phyloP scores from a whole-genome alignment of 2,329 filamentous ascomycete species.

The Hypoxylon rubiginosum region DNA sequence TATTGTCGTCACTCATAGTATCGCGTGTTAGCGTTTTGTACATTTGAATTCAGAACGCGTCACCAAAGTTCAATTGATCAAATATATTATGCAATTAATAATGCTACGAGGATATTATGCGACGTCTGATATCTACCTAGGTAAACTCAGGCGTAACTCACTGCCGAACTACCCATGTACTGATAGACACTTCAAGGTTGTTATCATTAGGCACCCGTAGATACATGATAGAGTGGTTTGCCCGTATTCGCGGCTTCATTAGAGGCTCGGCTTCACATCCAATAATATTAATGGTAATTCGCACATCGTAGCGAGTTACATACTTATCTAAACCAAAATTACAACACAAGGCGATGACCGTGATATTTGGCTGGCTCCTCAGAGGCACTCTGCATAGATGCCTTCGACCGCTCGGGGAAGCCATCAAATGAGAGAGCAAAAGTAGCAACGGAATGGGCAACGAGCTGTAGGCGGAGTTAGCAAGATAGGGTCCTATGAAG shows the following conservation, averaged over 20 bases:
- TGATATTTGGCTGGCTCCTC: conserved; percentile 62
- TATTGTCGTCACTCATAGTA: too few relatives aligned
- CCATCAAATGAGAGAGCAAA: conserved; percentile 75
- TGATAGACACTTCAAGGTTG: too few relatives aligned
- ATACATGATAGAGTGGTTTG: too few relatives aligned
- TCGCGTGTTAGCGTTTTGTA: too few relatives aligned
- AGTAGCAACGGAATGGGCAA: conserved; percentile 80
- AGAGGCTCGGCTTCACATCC: not conserved
- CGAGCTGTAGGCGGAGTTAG: conserved; percentile 60
- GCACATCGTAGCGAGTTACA: not conserved
- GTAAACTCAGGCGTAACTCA: too few relatives aligned
- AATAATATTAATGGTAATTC: not conserved
- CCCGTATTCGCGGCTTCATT: not conserved
- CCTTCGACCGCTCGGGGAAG: conserved; percentile 68
- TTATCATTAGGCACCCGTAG: too few relatives aligned
- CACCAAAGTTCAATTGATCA: not conserved
- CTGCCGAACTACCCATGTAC: too few relatives aligned
- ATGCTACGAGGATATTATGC: not conserved
- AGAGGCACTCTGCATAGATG: conserved; percentile 49
- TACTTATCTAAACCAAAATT: conserved; percentile 36
- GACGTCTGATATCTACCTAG: not conserved
- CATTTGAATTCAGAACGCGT: not conserved
- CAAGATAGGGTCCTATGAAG: not conserved
- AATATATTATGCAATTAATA: too few relatives aligned
- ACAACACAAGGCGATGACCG: conserved; percentile 63